phyloP scores from a whole-genome alignment of 2,329 filamentous ascomycete genomes.

The Aspergillus sp. region DNA sequence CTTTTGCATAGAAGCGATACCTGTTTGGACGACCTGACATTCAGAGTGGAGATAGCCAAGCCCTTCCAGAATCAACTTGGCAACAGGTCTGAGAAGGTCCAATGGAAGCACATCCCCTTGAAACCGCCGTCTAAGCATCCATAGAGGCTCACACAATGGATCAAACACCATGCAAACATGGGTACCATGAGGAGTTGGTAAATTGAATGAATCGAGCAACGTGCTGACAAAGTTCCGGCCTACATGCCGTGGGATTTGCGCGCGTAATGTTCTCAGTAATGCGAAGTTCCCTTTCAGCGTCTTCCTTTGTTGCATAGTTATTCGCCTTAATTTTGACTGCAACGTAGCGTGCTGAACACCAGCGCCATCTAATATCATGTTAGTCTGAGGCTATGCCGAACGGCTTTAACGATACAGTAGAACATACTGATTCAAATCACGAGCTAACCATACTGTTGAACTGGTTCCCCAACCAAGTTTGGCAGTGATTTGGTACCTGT shows the following conservation, averaged over 20 bases:
- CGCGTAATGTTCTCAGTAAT: conserved; percentile 34
- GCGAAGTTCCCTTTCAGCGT: conserved; percentile 31
- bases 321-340: conserved; percentile 39
- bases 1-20: background rate
- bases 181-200: conserved; percentile 29
- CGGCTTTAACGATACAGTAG: background rate
- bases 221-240: conserved; percentile 35
- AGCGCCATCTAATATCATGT: conserved; percentile 24
- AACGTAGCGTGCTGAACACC: conserved; percentile 31
- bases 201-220: conserved; percentile 37
- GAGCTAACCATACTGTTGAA: conserved; percentile 47
- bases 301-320: conserved; percentile 23
- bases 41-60: conserved; percentile 45
- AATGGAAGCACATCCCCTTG: conserved; percentile 27
- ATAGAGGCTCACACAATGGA: conserved; percentile 38
- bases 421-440: conserved; percentile 28
- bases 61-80: conserved; percentile 39
- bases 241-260: conserved; percentile 30
- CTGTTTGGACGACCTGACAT: conserved; percentile 45
- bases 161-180: conserved; percentile 42
- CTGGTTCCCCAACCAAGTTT: conserved; percentile 44
- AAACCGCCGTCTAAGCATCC: conserved; percentile 32
- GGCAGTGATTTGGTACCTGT: conserved; percentile 40
- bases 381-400: conserved; percentile 9
- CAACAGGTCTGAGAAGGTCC: conserved; percentile 30